Conservation (phyloP, 768 basidiomycete species). For the Coprinopsis strossmayeri region DNA sequence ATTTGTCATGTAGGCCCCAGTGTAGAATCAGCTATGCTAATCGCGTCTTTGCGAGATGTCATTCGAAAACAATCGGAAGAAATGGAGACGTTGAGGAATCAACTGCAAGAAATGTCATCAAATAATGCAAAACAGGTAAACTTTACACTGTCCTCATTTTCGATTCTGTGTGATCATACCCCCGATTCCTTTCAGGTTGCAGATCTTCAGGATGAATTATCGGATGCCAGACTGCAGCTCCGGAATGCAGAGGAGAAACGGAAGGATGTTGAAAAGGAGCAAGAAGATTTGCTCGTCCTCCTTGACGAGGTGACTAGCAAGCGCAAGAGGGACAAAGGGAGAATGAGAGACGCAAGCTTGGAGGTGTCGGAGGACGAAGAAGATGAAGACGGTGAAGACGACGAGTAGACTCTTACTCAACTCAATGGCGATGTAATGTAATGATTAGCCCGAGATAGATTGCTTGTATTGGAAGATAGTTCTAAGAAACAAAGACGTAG, state of each 20-base stretch:
- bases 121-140: constrained; percentile 27
- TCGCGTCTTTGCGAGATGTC: constrained; percentile 77
- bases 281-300: constrained; percentile 90
- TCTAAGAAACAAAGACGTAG: too few relatives aligned
- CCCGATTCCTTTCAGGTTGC: constrained; percentile 27
- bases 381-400: constrained; percentile 42
- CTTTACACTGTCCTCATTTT: neutral
- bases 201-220: constrained; percentile 38
- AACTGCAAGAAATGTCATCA: constrained; percentile 38
- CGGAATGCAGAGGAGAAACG: constrained; percentile 53
- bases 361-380: constrained; percentile 95
- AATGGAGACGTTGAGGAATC: constrained; percentile 59
- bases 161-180: constrained; percentile 14
- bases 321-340: constrained; percentile 74
- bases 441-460: neutral
- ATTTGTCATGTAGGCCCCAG: constrained; percentile 42
- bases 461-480: too few relatives aligned
- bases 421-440: neutral
- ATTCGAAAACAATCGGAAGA: constrained; percentile 79
- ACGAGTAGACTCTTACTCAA: constrained; percentile 7
- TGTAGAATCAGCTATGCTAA: constrained; percentile 74
- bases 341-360: constrained; percentile 64
- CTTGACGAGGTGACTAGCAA: constrained; percentile 89
- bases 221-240: constrained; percentile 31
- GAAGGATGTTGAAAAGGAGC: constrained; percentile 89